phyloP scores from a whole-genome alignment of 2,329 filamentous ascomycete genomes.

The Leptodontidium sp. region DNA sequence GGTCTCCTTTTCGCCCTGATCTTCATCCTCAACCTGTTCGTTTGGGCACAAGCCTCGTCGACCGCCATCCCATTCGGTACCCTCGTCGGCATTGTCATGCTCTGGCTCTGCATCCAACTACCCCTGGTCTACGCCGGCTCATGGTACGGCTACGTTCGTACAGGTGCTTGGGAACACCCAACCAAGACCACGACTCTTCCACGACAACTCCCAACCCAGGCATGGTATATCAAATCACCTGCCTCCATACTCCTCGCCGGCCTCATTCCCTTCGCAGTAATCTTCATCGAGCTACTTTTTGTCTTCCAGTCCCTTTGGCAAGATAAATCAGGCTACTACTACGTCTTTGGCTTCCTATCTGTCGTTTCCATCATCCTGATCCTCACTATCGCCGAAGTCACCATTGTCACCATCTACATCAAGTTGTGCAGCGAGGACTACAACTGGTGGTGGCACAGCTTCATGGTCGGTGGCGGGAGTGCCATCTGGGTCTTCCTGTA shows the following conservation, averaged over 20 bases:
- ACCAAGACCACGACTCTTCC: conserved; percentile 77
- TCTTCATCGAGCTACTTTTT: conserved; percentile 88
- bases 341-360: conserved; percentile 86
- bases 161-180: conserved; percentile 79
- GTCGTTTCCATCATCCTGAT: conserved; percentile 77
- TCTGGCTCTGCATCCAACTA: conserved; percentile 88
- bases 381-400: conserved; percentile 82
- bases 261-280: conserved; percentile 83
- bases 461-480: conserved; percentile 79
- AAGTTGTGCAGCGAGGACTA: conserved; percentile 87
- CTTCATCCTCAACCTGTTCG: conserved; percentile 86
- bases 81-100: conserved; percentile 72
- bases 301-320: conserved; percentile 90
- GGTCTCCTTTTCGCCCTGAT: conserved; percentile 78
- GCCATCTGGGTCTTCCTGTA: conserved; percentile 85
- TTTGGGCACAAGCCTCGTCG: conserved; percentile 89
- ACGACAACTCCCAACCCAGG: conserved; percentile 76
- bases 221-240: conserved; percentile 75
- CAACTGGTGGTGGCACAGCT: conserved; percentile 93
- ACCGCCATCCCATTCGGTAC: conserved; percentile 87
- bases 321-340: conserved; percentile 92
- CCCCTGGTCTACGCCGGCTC: conserved; percentile 84
- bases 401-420: conserved; percentile 82
- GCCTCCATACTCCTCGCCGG: conserved; percentile 76
- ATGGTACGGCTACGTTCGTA: conserved; percentile 76